Conservation (phyloP, 2,329 filamentous ascomycete genomes). For the Trichoderma lentiforme region DNA sequence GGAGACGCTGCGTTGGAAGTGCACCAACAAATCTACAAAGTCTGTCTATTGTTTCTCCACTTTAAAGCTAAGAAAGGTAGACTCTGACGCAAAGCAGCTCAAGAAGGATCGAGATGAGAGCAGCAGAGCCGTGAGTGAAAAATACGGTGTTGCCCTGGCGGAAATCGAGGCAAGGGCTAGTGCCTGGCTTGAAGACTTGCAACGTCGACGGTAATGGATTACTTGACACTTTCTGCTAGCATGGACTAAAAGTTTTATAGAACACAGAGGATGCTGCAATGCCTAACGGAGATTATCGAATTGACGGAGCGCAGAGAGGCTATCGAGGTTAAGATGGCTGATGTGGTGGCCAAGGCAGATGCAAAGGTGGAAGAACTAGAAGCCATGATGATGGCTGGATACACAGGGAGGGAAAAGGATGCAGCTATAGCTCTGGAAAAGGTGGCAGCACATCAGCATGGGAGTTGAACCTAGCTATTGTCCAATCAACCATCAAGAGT, state of each 20-base stretch:
- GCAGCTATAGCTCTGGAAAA: conserved; percentile 15
- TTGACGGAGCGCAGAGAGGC: conserved; percentile 25
- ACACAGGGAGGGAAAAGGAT: conserved; percentile 28
- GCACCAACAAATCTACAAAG: conserved; percentile 30
- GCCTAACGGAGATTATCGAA: conserved; percentile 23
- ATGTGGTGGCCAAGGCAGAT: conserved; percentile 24
- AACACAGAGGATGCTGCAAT: conserved; percentile 17
- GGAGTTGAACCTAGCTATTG: background rate
- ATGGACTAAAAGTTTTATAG: conserved; percentile 17
- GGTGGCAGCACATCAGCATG: background rate
- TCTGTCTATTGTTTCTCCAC: background rate
- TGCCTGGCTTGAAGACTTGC: conserved; percentile 25
- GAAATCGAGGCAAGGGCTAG: conserved; percentile 25
- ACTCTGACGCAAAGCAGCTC: conserved; percentile 25
- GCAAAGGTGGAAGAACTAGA: conserved; percentile 26
- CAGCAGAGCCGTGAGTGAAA: conserved; percentile 25
- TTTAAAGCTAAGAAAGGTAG: background rate
- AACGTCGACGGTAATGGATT: conserved; percentile 25
- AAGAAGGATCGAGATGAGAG: conserved; percentile 30
- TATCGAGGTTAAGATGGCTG: conserved; percentile 30
- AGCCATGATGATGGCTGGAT: conserved; percentile 30
- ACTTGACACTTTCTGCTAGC: background rate
- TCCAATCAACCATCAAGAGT: background rate
- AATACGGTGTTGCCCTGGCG: conserved; percentile 26
- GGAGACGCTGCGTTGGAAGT: conserved; percentile 25